Evolutionary conservation across 2,329 filamentous ascomycete genomes (phyloP).

Genomic region (Macrophomina pseudophaseolina): DNA sequence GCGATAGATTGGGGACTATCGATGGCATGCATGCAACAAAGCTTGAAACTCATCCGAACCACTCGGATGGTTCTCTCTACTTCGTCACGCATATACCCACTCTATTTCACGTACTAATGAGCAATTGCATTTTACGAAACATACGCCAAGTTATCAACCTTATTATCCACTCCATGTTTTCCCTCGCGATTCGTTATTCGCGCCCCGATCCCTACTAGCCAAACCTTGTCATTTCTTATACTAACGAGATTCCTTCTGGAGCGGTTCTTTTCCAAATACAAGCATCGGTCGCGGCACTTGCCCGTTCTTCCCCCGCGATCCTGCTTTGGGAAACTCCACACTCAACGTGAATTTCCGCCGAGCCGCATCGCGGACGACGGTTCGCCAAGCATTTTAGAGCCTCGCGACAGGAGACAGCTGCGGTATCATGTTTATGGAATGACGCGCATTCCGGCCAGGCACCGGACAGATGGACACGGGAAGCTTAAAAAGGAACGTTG

Average conservation of each 20-base stretch:
- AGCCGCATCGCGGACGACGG: background rate
- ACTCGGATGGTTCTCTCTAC: background rate
- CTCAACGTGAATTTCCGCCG: background rate
- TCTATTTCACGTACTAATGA: background rate
- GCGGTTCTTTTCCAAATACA: background rate
- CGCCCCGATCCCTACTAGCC: background rate
- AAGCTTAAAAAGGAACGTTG: background rate
- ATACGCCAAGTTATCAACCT: background rate
- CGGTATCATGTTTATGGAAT: background rate
- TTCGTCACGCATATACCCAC: background rate
- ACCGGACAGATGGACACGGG: background rate
- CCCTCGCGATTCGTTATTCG: background rate
- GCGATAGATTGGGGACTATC: background rate
- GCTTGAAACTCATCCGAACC: background rate
- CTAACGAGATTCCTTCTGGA: background rate
- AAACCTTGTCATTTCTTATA: background rate
- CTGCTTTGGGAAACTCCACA: too few species aligned
- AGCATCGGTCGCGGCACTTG: too few species aligned
- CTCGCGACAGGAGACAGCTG: background rate
- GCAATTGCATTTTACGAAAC: background rate
- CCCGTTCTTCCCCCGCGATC: too few species aligned
- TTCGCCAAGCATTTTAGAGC: too few species aligned
- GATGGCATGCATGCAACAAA: background rate
- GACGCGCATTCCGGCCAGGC: background rate
- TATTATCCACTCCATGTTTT: background rate